Conservation (phyloP, 2,329 filamentous ascomycete species). For the Aspergillus aculeatinus region DNA sequence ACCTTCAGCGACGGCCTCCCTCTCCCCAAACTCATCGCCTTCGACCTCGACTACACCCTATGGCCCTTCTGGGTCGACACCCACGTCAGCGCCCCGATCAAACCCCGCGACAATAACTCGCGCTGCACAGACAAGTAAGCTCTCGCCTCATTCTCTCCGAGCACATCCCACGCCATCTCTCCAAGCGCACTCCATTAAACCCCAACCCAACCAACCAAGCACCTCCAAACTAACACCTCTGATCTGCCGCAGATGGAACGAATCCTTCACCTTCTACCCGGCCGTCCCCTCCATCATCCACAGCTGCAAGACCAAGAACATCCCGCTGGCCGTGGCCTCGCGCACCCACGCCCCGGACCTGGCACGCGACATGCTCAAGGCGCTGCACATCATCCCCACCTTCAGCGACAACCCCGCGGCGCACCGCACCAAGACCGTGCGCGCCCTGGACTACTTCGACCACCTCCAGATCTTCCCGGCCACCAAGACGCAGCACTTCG, state of each 20-base stretch:
- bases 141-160: background rate
- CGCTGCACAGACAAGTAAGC: constrained; percentile 45
- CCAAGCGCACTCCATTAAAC: background rate
- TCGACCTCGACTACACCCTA: constrained; percentile 97
- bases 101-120: constrained; percentile 56
- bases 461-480: constrained; percentile 66
- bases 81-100: constrained; percentile 75
- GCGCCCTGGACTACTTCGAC: constrained; percentile 55
- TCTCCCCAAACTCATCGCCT: constrained; percentile 79
- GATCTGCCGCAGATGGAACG: constrained; percentile 50
- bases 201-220: background rate
- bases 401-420: constrained; percentile 42
- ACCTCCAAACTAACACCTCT: constrained; percentile 11
- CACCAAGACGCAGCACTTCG: constrained; percentile 83
- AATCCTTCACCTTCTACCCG: constrained; percentile 68
- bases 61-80: constrained; percentile 99
- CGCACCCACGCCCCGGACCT: constrained; percentile 78
- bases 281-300: constrained; percentile 68
- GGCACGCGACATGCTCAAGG: constrained; percentile 74
- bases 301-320: constrained; percentile 55
- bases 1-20: constrained; percentile 67
- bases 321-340: constrained; percentile 71
- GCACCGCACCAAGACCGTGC: constrained; percentile 47
- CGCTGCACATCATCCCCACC: constrained; percentile 61
- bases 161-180: background rate